A percentile compares a stretch with the other conserved stretches of the same genome.
These are phyloP conservation scores for Raffaelea arxii DNA, from an alignment of 2,329 filamentous ascomycete species.

Conservation along the genomic window DNA sequence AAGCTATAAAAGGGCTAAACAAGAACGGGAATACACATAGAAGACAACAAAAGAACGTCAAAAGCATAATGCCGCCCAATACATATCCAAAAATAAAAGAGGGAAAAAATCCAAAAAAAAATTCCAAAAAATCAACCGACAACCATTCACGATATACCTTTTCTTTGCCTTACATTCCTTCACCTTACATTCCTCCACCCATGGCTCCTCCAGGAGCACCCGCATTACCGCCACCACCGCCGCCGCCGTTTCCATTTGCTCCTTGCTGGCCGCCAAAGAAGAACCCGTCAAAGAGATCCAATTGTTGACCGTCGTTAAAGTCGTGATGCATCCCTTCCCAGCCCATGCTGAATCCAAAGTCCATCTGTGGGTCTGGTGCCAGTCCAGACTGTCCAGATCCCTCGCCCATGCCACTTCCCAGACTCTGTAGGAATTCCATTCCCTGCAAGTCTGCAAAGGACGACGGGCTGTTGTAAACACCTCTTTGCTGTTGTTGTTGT, in stretches of 20 bases:
- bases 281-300: slow-evolving; percentile 64
- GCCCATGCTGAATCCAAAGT: slow-evolving; percentile 58
- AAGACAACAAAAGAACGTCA: not conserved
- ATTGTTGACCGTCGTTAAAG: slow-evolving; percentile 47
- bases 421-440: slow-evolving; percentile 43
- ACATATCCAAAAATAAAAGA: not conserved
- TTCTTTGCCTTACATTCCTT: not conserved
- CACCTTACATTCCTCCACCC: not conserved
- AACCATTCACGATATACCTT: not conserved
- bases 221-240: slow-evolving; percentile 1
- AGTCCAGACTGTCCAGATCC: slow-evolving; percentile 14
- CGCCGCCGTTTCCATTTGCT: slow-evolving; percentile 16
- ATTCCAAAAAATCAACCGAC: not conserved
- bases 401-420: slow-evolving; percentile 17
- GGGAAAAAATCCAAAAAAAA: not conserved
- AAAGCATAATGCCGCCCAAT: not conserved
- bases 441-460: slow-evolving; percentile 39
- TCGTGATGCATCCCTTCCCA: slow-evolving; percentile 56
- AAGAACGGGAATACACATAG: not conserved
- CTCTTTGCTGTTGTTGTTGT: slow-evolving; percentile 8
- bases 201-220: not conserved
- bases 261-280: slow-evolving; percentile 54
- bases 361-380: slow-evolving; percentile 41
- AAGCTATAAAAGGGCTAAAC: not conserved
- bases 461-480: slow-evolving; percentile 11